These are phyloP conservation scores for Trichosanthes cucumerina DNA, from an alignment of 306 rosid genomes.

Conservation along the genomic window DNA sequence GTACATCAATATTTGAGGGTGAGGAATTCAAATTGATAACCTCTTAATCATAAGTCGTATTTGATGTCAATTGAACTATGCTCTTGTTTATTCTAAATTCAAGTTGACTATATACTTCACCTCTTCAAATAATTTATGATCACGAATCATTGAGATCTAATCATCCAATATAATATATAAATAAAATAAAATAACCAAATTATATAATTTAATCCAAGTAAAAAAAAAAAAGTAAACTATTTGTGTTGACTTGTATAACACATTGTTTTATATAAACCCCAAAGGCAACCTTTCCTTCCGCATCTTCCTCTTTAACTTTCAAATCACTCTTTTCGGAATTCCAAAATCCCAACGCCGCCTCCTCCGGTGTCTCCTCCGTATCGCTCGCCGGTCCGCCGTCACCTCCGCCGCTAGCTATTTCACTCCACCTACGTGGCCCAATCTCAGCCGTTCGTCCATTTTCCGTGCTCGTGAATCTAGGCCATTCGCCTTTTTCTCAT, in stretches of 20 bases:
- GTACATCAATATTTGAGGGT: too few relatives aligned
- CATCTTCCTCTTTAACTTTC: background rate
- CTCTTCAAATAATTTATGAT: too few relatives aligned
- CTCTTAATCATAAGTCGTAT: too few relatives aligned
- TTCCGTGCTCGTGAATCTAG: slow-evolving; percentile 24
- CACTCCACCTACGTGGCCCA: slow-evolving; percentile 21
- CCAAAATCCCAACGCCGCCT: background rate
- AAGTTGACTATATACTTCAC: too few relatives aligned
- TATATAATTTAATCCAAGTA: background rate
- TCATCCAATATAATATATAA: background rate
- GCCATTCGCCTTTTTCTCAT: slow-evolving; percentile 17
- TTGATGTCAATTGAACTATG: too few relatives aligned
- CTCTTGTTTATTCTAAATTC: too few relatives aligned
- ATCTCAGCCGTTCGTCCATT: background rate
- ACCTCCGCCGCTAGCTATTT: background rate
- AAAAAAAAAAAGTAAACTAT: background rate
- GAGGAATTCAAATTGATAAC: too few relatives aligned
- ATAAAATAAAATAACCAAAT: background rate
- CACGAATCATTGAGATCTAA: background rate
- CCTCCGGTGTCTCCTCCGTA: slow-evolving; percentile 6
- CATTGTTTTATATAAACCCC: background rate
- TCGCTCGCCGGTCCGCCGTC: background rate
- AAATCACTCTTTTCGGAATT: background rate
- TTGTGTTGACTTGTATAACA: background rate
- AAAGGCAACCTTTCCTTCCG: background rate